Evolutionary conservation across 192 early-diverging fungal genomes (phyloP).

Genomic region (Dispira parvispora): DNA sequence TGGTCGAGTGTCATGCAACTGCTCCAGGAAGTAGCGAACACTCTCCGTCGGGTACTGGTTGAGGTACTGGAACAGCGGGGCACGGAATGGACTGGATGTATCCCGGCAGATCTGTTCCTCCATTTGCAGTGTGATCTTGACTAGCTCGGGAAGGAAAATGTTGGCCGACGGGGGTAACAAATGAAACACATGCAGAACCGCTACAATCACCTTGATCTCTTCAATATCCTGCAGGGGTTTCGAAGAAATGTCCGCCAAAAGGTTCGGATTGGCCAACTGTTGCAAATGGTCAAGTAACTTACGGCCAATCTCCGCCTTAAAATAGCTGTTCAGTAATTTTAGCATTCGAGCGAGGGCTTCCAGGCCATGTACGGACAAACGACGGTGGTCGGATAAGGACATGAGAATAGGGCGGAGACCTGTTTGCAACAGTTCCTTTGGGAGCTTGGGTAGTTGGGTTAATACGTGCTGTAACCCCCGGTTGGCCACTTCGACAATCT

Average conservation of each 20-base stretch:
- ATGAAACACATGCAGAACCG: conserved; percentile 86
- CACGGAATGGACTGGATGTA: conserved; percentile 83
- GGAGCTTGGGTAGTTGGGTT: conserved; percentile 47
- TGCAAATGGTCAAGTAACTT: conserved; percentile 92
- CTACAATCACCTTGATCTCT: conserved; percentile 86
- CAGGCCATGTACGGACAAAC: conserved; percentile 77
- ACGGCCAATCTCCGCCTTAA: conserved; percentile 97
- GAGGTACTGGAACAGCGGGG: conserved; percentile 76
- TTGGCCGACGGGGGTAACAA: conserved; percentile 78
- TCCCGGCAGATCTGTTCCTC: conserved; percentile 66
- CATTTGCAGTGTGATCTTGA: conserved; percentile 71
- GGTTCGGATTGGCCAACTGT: conserved; percentile 77
- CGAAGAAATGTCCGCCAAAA: conserved; percentile 61
- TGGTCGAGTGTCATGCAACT: conserved; percentile 36
- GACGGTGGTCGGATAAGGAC: conserved; percentile 88
- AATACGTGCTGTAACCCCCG: conserved; percentile 66
- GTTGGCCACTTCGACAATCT: conserved; percentile 90
- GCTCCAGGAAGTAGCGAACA: conserved; percentile 66
- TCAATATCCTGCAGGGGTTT: conserved; percentile 80
- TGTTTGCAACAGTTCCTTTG: conserved; percentile 85
- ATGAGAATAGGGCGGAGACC: conserved; percentile 92
- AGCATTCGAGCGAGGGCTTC: conserved; percentile 88
- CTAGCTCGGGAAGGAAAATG: conserved; percentile 83
- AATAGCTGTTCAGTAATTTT: conserved; percentile 90
- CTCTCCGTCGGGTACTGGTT: conserved; percentile 78